Conservation (phyloP, 306 rosid species). For the Fragaria ananassa region DNA sequence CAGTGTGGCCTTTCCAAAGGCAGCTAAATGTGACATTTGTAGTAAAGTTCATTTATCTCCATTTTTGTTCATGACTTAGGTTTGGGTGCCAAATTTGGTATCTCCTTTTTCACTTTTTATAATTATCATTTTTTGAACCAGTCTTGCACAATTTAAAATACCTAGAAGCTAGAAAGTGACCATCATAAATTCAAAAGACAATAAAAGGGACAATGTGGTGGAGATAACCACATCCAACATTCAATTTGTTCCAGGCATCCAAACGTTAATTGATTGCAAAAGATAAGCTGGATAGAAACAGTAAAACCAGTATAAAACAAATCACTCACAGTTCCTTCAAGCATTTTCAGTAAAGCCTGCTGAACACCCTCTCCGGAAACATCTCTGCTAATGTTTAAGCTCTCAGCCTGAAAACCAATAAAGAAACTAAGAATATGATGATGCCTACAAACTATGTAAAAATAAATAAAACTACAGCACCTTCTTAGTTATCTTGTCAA, state of each 20-base stretch:
- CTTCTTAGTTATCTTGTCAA: slow-evolving; percentile 99
- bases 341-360: slow-evolving; percentile 95
- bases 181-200: not conserved
- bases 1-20: not conserved
- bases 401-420: slow-evolving; percentile 68
- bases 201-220: slow-evolving; percentile 1
- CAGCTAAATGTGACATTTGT: not conserved
- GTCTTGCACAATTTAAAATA: not conserved
- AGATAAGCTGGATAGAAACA: not conserved
- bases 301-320: slow-evolving; percentile 16
- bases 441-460: slow-evolving; percentile 15
- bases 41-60: not conserved
- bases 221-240: not conserved
- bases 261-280: slow-evolving; percentile 2
- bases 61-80: not conserved
- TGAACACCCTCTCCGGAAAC: slow-evolving; percentile 99
- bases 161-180: not conserved
- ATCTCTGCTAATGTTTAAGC: slow-evolving; percentile 88
- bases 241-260: not conserved
- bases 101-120: not conserved
- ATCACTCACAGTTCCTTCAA: slow-evolving; percentile 94
- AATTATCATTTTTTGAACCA: not conserved
- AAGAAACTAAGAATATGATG: not conserved
- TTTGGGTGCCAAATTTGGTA: not conserved
- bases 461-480: slow-evolving; percentile 33